phyloP scores from a whole-genome alignment of 306 rosid species.

The Dryas drummondii region DNA sequence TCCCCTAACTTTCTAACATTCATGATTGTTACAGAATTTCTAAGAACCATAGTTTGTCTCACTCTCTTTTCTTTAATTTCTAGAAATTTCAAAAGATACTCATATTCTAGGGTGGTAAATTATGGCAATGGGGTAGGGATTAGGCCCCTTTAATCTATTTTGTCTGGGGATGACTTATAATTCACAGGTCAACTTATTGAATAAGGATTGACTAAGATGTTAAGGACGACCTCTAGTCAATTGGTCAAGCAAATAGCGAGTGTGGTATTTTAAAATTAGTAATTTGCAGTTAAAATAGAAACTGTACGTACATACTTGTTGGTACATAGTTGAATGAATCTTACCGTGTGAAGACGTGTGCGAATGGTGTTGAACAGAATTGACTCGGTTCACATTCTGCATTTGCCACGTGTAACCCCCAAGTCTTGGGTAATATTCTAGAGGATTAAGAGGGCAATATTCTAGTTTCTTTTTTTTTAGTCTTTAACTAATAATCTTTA shows the following conservation, averaged over 20 bases:
- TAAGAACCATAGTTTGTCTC: background rate
- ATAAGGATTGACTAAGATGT: slow-evolving; percentile 1
- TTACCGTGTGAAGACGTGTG: background rate
- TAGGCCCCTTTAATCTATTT: background rate
- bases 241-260: too few species aligned
- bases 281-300: too few species aligned
- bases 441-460: too few species aligned
- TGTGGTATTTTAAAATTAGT: too few species aligned
- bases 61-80: background rate
- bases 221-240: background rate
- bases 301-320: too few species aligned
- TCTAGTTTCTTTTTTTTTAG: too few species aligned
- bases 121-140: background rate
- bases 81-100: background rate
- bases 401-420: background rate
- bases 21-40: background rate
- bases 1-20: background rate
- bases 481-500: too few species aligned
- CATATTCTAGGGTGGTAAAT: too few species aligned
- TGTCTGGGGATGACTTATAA: background rate
- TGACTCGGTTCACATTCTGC: background rate
- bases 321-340: too few species aligned
- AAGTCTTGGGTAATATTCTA: too few species aligned
- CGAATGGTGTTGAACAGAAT: background rate
- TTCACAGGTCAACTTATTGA: background rate